Conservation (phyloP, 257 asterid species). For the Jaltomata sinuosa region DNA sequence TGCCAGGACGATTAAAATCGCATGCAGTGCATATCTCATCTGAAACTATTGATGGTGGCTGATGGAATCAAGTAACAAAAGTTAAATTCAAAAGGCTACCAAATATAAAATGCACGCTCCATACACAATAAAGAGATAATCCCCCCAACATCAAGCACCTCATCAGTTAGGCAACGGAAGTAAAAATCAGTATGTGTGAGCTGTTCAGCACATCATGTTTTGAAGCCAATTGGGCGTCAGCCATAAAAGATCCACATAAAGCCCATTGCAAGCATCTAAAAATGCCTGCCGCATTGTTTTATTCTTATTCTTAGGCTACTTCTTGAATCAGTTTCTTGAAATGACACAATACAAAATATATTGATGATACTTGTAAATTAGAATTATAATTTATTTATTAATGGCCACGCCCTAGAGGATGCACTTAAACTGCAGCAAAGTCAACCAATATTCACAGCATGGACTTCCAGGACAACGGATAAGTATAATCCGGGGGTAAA, state of each 20-base stretch:
- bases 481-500: neutral
- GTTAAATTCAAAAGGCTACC: slow-evolving; percentile 11
- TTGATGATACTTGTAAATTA: neutral
- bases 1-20: slow-evolving; percentile 97
- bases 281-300: neutral
- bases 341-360: neutral
- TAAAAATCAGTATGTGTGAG: neutral
- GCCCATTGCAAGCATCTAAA: neutral
- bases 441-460: neutral
- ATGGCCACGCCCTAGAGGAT: neutral
- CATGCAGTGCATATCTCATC: slow-evolving; percentile 99
- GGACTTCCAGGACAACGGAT: neutral
- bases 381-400: neutral
- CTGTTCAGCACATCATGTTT: neutral
- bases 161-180: neutral
- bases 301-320: neutral
- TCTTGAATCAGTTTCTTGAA: neutral
- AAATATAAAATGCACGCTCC: slow-evolving; percentile 6
- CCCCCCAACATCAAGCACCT: neutral
- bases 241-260: neutral
- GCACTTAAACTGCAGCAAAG: neutral
- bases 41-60: slow-evolving; percentile 96
- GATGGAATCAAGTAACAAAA: slow-evolving; percentile 19
- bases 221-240: neutral
- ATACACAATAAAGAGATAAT: neutral